Percentiles rank a stretch among this genome's conserved stretches.
Conservation (phyloP, 352 stramenopile species). For the Phytophthora ohioensis region DNA sequence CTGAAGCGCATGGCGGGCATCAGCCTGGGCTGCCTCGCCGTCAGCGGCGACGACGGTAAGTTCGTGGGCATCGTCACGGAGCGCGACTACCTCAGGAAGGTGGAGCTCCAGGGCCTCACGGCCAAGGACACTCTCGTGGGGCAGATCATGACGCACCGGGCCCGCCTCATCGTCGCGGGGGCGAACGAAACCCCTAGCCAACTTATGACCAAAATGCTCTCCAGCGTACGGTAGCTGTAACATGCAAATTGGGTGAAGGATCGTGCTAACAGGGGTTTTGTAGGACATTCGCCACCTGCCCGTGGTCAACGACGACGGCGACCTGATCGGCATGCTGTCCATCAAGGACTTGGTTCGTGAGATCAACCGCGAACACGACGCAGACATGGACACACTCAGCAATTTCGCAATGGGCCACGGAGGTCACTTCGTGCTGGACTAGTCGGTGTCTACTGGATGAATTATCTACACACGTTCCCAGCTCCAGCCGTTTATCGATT, state of each 20-base stretch:
- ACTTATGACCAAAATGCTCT: conserved; percentile 97
- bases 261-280: neutral
- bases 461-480: conserved; percentile 6
- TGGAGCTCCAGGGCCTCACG: conserved; percentile 93
- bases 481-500: conserved; percentile 11
- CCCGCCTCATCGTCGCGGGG: conserved; percentile 91
- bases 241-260: neutral
- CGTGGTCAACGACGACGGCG: conserved; percentile 91
- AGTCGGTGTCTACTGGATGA: conserved; percentile 17
- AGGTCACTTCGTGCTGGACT: conserved; percentile 88
- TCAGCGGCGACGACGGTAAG: conserved; percentile 88
- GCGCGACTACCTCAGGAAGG: conserved; percentile 96
- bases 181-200: conserved; percentile 88
- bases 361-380: conserved; percentile 83
- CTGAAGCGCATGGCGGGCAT: conserved; percentile 96
- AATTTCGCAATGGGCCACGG: conserved; percentile 79
- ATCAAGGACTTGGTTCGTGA: conserved; percentile 95
- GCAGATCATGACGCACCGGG: conserved; percentile 95
- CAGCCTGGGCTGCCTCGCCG: conserved; percentile 93
- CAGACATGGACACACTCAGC: conserved; percentile 83
- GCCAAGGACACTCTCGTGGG: conserved; percentile 87
- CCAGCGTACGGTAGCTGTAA: conserved; percentile 60
- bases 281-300: conserved; percentile 95
- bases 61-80: conserved; percentile 94
- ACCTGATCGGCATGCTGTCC: conserved; percentile 94